These are phyloP conservation scores for Fusarium verrucosum DNA, from an alignment of 2,329 filamentous ascomycete species.

Conservation along the genomic window DNA sequence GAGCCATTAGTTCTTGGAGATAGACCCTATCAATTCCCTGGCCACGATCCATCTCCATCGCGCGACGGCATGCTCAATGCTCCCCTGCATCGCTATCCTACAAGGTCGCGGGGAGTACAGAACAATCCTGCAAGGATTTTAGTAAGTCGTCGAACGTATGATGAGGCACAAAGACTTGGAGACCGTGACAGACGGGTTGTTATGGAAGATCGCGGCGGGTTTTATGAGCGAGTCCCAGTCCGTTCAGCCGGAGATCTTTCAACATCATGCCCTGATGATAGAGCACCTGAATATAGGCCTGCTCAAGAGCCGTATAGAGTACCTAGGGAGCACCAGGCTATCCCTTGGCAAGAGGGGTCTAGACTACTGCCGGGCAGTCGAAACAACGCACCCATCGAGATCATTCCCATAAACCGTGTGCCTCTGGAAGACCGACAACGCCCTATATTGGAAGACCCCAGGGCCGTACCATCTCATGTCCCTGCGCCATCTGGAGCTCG, in stretches of 20 bases:
- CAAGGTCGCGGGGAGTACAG: conserved; percentile 27
- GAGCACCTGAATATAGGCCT: conserved; percentile 25
- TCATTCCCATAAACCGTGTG: conserved; percentile 28
- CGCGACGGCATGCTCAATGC: conserved; percentile 14
- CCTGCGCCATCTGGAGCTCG: conserved; percentile 3
- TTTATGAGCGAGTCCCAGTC: conserved; percentile 48
- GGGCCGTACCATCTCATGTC: conserved; percentile 5
- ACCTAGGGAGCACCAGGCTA: conserved; percentile 30
- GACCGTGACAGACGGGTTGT: conserved; percentile 48
- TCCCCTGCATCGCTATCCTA: conserved; percentile 22
- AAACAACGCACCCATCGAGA: conserved; percentile 31
- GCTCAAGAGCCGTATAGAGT: conserved; percentile 15
- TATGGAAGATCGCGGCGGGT: conserved; percentile 54
- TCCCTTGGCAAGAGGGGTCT: conserved; percentile 37
- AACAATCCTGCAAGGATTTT: conserved; percentile 28
- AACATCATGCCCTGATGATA: conserved; percentile 12
- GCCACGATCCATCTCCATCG: conserved; percentile 19
- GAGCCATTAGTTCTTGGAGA: conserved; percentile 20
- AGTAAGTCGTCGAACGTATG: conserved; percentile 44
- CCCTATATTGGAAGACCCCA: conserved; percentile 19
- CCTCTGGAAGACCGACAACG: conserved; percentile 16
- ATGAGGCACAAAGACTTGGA: conserved; percentile 47
- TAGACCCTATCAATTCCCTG: conserved; percentile 17
- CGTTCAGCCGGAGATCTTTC: conserved; percentile 21
- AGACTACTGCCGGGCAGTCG: conserved; percentile 30